Conservation (phyloP, 1,284 basidiomycete species). For the Cerrena zonata region DNA sequence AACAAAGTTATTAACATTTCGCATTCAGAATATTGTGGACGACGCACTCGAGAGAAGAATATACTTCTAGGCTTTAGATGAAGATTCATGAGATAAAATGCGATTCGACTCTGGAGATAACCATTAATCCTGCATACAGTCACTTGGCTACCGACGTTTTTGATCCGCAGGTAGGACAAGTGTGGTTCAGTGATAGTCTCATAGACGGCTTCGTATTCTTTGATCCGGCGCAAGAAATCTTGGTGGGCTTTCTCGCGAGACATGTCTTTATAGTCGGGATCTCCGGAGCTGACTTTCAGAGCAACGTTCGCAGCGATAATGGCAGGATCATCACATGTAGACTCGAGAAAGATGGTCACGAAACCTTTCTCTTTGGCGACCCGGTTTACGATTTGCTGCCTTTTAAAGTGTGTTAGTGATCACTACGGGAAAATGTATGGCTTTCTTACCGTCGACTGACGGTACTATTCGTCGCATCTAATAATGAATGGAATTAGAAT, state of each 20-base stretch:
- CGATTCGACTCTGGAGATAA: conserved; percentile 93
- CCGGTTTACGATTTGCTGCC: conserved; percentile 76
- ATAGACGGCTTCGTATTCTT: conserved; percentile 92
- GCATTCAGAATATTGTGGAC: conserved; percentile 4
- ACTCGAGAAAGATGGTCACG: conserved; percentile 90
- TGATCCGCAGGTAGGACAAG: conserved; percentile 81
- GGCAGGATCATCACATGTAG: conserved; percentile 87
- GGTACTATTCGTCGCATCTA: conserved; percentile 93
- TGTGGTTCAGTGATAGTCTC: conserved; percentile 87
- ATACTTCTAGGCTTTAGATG: conserved; percentile 96
- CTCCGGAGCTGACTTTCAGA: conserved; percentile 91
- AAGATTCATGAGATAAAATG: conserved; percentile 97
- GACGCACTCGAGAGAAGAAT: conserved; percentile 83
- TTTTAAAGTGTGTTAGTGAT: too few species aligned
- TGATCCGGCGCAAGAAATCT: conserved; percentile 90
- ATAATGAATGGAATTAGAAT: background rate
- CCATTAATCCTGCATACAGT: conserved; percentile 82
- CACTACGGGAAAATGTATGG: too few species aligned
- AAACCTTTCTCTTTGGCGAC: conserved; percentile 89
- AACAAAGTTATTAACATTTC: too few species aligned
- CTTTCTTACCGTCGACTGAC: conserved; percentile 61
- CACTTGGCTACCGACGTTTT: conserved; percentile 83
- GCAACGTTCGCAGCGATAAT: conserved; percentile 94
- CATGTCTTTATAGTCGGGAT: conserved; percentile 94
- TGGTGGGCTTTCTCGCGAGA: conserved; percentile 79